phyloP scores from a whole-genome alignment of 2,329 filamentous ascomycete species.

The Fusarium verticillioides region DNA sequence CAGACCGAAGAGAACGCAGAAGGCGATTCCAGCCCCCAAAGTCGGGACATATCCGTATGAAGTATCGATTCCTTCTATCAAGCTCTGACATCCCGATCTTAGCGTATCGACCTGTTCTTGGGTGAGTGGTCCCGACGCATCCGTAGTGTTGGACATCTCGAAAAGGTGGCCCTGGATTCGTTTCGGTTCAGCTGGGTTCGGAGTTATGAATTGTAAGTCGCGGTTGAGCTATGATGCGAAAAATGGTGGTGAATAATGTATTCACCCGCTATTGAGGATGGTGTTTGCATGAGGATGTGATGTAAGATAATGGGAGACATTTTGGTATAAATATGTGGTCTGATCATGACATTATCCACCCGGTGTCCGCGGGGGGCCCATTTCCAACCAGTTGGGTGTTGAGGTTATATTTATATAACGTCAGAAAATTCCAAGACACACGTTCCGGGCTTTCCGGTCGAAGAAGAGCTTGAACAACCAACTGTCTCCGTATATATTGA shows the following conservation, averaged over 20 bases:
- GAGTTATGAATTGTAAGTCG: too few species aligned
- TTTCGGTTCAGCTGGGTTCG: accelerated
- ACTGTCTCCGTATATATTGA: too few species aligned
- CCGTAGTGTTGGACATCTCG: neutral
- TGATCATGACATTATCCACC: neutral
- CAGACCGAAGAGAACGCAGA: neutral
- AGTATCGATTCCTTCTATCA: neutral
- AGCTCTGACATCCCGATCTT: neutral
- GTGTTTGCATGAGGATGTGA: neutral
- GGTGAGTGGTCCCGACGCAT: neutral
- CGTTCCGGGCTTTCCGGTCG: neutral
- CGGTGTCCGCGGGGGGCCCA: neutral
- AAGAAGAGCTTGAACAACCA: accelerated
- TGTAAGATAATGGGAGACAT: too few species aligned
- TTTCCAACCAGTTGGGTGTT: neutral
- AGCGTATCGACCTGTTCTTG: neutral
- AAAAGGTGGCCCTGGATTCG: accelerated
- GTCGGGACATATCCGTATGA: neutral
- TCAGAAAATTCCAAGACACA: neutral
- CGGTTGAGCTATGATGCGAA: accelerated
- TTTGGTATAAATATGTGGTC: neutral
- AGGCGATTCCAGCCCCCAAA: neutral
- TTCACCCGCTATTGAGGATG: neutral
- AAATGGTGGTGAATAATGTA: accelerated
- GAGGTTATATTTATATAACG: neutral